Evolutionary conservation across 2,329 filamentous ascomycete genomes (phyloP).

Genomic region (Fusarium sp.): DNA sequence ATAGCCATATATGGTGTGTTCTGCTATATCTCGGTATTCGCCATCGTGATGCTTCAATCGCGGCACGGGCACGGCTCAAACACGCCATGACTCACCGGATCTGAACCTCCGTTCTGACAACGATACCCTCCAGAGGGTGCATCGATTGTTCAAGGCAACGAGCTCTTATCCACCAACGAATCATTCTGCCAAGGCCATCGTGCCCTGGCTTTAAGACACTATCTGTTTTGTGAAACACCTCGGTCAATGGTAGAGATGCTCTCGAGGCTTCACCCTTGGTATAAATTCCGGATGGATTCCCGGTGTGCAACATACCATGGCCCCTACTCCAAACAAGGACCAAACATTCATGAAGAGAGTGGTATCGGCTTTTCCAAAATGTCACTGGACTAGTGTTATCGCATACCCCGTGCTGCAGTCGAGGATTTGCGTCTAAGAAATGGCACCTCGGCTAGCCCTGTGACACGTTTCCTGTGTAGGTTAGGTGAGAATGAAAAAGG

Average conservation of each 20-base stretch:
- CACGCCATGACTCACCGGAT: constrained; percentile 8
- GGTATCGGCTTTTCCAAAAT: background rate
- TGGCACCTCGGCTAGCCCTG: too few species aligned
- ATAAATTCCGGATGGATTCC: background rate
- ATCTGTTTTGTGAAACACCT: background rate
- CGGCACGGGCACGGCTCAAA: background rate
- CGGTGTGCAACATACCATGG: background rate
- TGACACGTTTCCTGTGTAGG: too few species aligned
- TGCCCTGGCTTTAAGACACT: background rate
- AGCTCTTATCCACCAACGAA: background rate
- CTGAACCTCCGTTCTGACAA: constrained; percentile 1
- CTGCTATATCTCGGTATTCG: background rate
- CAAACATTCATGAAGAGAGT: background rate
- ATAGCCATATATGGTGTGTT: background rate
- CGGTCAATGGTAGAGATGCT: background rate
- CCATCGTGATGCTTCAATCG: background rate
- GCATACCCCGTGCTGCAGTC: too few species aligned
- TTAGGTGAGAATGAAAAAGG: too few species aligned
- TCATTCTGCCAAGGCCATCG: background rate
- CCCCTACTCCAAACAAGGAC: background rate
- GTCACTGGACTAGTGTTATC: background rate
- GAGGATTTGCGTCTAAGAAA: too few species aligned
- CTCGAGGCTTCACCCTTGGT: background rate
- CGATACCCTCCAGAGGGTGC: background rate
- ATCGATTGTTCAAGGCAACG: background rate